phyloP scores from a whole-genome alignment of 257 asterid species.

The Lavandula angustifolia region DNA sequence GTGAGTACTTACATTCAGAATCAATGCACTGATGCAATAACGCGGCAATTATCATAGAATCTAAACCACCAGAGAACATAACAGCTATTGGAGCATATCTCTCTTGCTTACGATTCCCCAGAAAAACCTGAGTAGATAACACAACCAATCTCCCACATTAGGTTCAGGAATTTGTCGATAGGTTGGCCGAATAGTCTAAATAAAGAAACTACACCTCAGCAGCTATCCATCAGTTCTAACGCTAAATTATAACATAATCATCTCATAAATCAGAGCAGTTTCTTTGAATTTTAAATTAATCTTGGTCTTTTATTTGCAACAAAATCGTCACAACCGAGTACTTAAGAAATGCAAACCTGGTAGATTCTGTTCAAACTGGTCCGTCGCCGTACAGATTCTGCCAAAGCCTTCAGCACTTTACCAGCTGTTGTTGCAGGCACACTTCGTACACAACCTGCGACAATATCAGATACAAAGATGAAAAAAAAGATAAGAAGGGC shows the following conservation, averaged over 20 bases:
- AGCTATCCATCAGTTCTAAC: neutral
- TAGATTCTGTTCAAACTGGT: constrained; percentile 54
- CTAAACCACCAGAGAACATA: constrained; percentile 96
- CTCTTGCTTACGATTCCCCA: constrained; percentile 37
- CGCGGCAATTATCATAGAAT: constrained; percentile 94
- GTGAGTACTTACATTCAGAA: constrained; percentile 60
- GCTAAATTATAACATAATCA: neutral
- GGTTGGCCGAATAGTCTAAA: constrained; percentile 1
- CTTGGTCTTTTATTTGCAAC: neutral
- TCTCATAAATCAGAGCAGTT: neutral
- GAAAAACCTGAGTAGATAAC: constrained; percentile 42
- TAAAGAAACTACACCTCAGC: neutral
- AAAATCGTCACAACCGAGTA: constrained; percentile 5
- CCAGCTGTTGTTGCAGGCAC: constrained; percentile 41
- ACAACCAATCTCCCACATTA: constrained; percentile 9
- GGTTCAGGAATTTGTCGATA: neutral
- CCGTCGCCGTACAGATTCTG: constrained; percentile 74
- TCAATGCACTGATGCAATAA: constrained; percentile 78
- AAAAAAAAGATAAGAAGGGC: constrained; percentile 1
- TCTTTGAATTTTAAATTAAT: neutral
- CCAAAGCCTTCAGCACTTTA: constrained; percentile 69
- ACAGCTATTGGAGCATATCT: constrained; percentile 77
- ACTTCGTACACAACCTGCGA: constrained; percentile 39
- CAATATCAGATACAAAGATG: constrained; percentile 3
- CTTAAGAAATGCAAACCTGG: constrained; percentile 44